These are phyloP conservation scores for Geotrichum ghanense DNA, from an alignment of 805 yeast genomes.

Conservation along the genomic window DNA sequence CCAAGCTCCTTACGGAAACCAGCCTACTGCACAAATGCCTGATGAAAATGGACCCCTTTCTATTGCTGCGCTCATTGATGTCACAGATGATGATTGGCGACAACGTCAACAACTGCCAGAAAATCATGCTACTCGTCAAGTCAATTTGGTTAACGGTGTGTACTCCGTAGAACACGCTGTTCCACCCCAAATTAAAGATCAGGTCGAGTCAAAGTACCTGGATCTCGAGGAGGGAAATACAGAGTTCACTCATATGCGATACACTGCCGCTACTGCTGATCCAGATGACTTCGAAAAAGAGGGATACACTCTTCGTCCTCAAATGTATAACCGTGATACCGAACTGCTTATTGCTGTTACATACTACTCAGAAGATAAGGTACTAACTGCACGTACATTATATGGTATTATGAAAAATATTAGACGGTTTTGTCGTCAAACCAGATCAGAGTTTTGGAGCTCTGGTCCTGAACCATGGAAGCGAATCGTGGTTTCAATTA, in stretches of 20 bases:
- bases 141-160: conserved; percentile 27
- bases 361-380: conserved; percentile 58
- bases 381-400: conserved; percentile 46
- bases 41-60: background rate
- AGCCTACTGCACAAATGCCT: background rate
- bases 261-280: conserved; percentile 58
- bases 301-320: conserved; percentile 46
- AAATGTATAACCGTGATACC: conserved; percentile 46
- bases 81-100: conserved; percentile 18
- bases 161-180: conserved; percentile 28
- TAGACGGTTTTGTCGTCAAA: conserved; percentile 44
- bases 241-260: conserved; percentile 51
- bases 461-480: conserved; percentile 48
- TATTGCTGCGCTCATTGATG: background rate
- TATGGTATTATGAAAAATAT: conserved; percentile 56
- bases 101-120: conserved; percentile 20
- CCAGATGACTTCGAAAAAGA: conserved; percentile 47
- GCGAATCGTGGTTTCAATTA: conserved; percentile 50
- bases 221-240: conserved; percentile 34
- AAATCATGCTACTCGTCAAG: conserved; percentile 27
- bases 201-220: conserved; percentile 25
- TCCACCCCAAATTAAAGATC: conserved; percentile 30
- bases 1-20: no score
- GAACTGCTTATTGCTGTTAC: conserved; percentile 53
- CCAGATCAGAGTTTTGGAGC: conserved; percentile 33